Percentiles rank a stretch among this genome's conserved stretches.
Conservation (phyloP, 208 protist genomes). For the Polymyxa betae region DNA sequence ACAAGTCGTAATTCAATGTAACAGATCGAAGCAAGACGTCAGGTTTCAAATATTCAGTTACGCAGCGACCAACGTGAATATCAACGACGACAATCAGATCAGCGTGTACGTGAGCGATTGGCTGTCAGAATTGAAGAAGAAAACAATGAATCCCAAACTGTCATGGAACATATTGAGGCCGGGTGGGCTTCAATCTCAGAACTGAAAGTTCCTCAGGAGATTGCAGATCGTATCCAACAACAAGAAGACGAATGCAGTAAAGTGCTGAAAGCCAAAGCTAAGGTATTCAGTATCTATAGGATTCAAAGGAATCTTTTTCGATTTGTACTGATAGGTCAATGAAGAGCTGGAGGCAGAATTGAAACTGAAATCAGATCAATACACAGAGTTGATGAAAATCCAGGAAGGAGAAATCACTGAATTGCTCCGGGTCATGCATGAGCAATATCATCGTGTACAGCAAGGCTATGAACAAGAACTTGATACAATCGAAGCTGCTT, state of each 20-base stretch:
- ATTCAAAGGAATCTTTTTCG: neutral
- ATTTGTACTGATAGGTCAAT: neutral
- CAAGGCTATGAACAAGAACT: conserved; percentile 51
- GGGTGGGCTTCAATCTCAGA: conserved; percentile 49
- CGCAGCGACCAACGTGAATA: conserved; percentile 18
- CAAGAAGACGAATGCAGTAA: conserved; percentile 35
- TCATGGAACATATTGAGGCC: conserved; percentile 52
- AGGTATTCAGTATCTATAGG: neutral
- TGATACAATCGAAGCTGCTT: conserved; percentile 53
- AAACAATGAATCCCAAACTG: neutral
- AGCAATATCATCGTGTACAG: conserved; percentile 31
- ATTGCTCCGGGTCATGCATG: conserved; percentile 40
- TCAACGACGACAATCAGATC: neutral
- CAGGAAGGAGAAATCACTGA: conserved; percentile 50
- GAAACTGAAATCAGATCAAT: conserved; percentile 12
- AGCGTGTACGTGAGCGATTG: neutral
- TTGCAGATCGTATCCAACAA: conserved; percentile 44
- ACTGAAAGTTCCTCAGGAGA: conserved; percentile 31
- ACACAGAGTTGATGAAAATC: conserved; percentile 36
- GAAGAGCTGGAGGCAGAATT: conserved; percentile 52
- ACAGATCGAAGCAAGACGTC: conserved; percentile 5
- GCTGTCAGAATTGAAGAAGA: conserved; percentile 28
- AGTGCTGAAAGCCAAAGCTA: conserved; percentile 5
- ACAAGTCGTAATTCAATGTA: neutral
- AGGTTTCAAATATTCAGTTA: conserved; percentile 9